Base-by-base conservation (phyloP, 2,329 filamentous ascomycete species). In the Akanthomyces uredinophilus region DNA sequence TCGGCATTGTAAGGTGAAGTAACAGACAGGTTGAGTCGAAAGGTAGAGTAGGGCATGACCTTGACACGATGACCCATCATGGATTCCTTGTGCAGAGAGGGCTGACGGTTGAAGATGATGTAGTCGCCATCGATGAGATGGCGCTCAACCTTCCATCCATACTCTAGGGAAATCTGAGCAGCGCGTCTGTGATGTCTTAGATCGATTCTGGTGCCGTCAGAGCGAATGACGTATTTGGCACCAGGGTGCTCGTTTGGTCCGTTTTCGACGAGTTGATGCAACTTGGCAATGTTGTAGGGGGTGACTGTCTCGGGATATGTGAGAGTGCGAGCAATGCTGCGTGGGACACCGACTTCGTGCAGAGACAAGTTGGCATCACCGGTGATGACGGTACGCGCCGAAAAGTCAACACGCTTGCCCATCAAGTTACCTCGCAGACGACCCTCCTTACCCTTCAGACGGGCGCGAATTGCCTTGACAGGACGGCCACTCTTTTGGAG, bases 381-480 rank as follows among this genome's bases (percentile, higher is more conserved):
- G 58, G 96, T 99, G 75, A 99, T 99, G 79, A 99, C 95, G 37
- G 96, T 99, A 88, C 95, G 95, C 43, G 96, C 96, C 0, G 96
- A 99, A 72, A 99, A 99, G 74, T 99, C 95, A 64, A 99, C 95
- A 86, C 93, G 92, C 79, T 99, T 99, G 66, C 95, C 95, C 96
- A 99, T 99, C 82, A 99, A 81, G 77, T 99, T 99, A 73, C 96
- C 95, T 79, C 95, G 89, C 27, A 99, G 86, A 82, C 95, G 92
- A 68, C 95, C 95, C 74, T 99, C 95, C 79, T 99, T 99, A 66
- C 96, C 96, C 87, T 99, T 99, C 74, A 99, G 83, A 77, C 95
- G 93, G 64, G 92, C 92, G 70, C 96, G 91, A 67, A 99, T 96
- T 18, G 95, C 92, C 80, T 99, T 99, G 68, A 99, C 90, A 1